Percentiles rank a stretch among this genome's conserved stretches.
Conservation (phyloP, 2,329 filamentous ascomycete genomes). For the Neobulgaria alba region DNA sequence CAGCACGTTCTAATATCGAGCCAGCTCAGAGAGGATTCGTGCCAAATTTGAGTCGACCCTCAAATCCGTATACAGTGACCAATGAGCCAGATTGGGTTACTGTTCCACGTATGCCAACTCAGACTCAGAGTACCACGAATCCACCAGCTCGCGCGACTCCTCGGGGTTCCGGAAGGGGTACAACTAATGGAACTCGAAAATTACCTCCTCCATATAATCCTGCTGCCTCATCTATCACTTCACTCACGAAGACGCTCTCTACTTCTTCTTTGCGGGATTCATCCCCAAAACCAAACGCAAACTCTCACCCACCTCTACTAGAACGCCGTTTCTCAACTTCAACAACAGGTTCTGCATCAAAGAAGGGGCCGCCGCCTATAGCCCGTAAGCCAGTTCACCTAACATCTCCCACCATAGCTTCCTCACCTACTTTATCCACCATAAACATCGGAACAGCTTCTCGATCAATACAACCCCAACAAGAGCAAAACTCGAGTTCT, state of each 20-base stretch:
- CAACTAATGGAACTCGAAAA: conserved; percentile 17
- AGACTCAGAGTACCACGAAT: neutral
- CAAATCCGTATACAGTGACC: conserved; percentile 72
- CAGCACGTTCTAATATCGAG: conserved; percentile 63
- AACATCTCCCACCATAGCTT: conserved; percentile 15
- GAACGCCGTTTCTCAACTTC: conserved; percentile 22
- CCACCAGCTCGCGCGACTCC: conserved; percentile 13
- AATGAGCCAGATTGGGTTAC: conserved; percentile 81
- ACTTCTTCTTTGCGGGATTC: conserved; percentile 10
- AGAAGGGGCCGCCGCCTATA: conserved; percentile 27
- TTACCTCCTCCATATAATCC: conserved; percentile 25
- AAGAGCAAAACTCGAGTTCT: conserved; percentile 4
- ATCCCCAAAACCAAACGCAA: conserved; percentile 4
- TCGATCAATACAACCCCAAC: conserved; percentile 2
- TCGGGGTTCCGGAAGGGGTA: conserved; percentile 4
- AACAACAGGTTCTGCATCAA: conserved; percentile 20
- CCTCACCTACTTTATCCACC: conserved; percentile 14
- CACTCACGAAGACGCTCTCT: conserved; percentile 13
- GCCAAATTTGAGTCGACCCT: conserved; percentile 64
- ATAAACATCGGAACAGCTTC: conserved; percentile 11
- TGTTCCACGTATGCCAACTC: conserved; percentile 36
- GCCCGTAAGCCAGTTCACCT: conserved; percentile 28
- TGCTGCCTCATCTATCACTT: conserved; percentile 5
- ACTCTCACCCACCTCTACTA: conserved; percentile 9
- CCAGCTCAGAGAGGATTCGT: conserved; percentile 55